These are phyloP conservation scores for Candida maris DNA, from an alignment of 805 yeast genomes.

Conservation along the genomic window DNA sequence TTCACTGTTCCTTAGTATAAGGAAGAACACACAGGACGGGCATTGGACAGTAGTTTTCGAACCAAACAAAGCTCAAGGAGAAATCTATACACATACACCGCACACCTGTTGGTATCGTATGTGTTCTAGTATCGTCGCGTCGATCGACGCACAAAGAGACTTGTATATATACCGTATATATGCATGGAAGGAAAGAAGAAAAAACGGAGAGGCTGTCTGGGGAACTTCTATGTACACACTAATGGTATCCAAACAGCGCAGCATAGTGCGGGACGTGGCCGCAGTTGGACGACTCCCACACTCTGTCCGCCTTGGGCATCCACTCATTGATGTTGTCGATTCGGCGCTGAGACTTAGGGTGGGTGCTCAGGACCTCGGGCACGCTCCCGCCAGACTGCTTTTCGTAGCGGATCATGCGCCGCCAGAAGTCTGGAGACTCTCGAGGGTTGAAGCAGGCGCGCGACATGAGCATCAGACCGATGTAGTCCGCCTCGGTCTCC, in stretches of 20 bases:
- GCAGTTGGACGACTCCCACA: slow-evolving; percentile 43
- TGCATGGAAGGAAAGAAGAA: too few species aligned
- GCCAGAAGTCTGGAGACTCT: slow-evolving; percentile 77
- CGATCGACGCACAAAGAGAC: too few species aligned
- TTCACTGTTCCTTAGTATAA: too few species aligned
- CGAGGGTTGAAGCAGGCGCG: slow-evolving; percentile 80
- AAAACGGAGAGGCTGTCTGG: too few species aligned
- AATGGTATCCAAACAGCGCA: slow-evolving; percentile 10
- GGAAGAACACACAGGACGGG: too few species aligned
- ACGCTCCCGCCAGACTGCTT: slow-evolving; percentile 28
- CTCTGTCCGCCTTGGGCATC: slow-evolving; percentile 54
- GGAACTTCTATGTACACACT: too few species aligned
- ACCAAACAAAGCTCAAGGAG: too few species aligned
- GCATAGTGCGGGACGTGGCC: slow-evolving; percentile 5
- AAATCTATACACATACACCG: too few species aligned
- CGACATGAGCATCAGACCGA: slow-evolving; percentile 90
- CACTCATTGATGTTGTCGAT: slow-evolving; percentile 64
- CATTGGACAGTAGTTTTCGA: too few species aligned
- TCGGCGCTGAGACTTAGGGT: slow-evolving; percentile 79
- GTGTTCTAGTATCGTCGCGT: too few species aligned
- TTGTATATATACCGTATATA: too few species aligned
- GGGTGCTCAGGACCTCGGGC: slow-evolving; percentile 77
- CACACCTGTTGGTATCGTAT: too few species aligned
- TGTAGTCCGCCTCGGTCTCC: slow-evolving; percentile 96
- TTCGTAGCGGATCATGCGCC: slow-evolving; percentile 63